phyloP scores from a whole-genome alignment of 345 rosid species.

The Litchi chinensis region DNA sequence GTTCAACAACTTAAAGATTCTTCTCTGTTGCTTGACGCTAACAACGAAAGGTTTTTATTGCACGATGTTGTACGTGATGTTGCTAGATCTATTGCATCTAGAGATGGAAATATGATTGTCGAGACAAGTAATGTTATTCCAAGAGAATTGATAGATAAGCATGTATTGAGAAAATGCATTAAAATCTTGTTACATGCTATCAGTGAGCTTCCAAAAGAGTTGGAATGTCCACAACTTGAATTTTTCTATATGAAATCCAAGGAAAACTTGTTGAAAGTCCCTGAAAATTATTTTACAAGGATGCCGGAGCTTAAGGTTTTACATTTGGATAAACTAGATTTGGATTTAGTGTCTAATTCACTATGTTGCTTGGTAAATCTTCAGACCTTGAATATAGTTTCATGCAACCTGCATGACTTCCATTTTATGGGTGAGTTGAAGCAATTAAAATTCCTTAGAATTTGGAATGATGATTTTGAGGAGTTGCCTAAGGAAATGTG shows the following conservation, averaged over 20 bases:
- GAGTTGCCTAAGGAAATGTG: neutral
- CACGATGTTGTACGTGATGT: constrained; percentile 6
- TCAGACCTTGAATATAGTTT: constrained; percentile 19
- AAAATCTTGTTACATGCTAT: neutral
- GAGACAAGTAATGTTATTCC: neutral
- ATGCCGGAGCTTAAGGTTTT: constrained; percentile 28
- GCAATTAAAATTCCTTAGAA: too few relatives aligned
- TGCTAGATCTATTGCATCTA: constrained; percentile 19
- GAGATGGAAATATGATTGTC: neutral
- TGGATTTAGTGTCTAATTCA: constrained; percentile 14
- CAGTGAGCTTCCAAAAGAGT: neutral
- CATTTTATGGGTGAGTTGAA: neutral
- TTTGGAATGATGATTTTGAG: fast-evolving
- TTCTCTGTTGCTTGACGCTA: constrained; percentile 17
- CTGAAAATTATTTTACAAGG: constrained; percentile 11
- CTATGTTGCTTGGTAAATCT: constrained; percentile 4
- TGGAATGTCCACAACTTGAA: constrained; percentile 20
- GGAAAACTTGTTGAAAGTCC: neutral
- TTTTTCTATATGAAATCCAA: neutral
- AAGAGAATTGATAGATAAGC: neutral
- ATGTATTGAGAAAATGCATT: neutral
- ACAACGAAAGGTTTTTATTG: constrained; percentile 20
- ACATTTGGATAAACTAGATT: neutral
- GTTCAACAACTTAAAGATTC: constrained; percentile 25
- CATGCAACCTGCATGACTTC: neutral